A percentile compares a stretch with the other conserved stretches of the same genome.
These are phyloP conservation scores for Pestalotiopsis sp. DNA, from an alignment of 2,329 filamentous ascomycete species.

Conservation along the genomic window DNA sequence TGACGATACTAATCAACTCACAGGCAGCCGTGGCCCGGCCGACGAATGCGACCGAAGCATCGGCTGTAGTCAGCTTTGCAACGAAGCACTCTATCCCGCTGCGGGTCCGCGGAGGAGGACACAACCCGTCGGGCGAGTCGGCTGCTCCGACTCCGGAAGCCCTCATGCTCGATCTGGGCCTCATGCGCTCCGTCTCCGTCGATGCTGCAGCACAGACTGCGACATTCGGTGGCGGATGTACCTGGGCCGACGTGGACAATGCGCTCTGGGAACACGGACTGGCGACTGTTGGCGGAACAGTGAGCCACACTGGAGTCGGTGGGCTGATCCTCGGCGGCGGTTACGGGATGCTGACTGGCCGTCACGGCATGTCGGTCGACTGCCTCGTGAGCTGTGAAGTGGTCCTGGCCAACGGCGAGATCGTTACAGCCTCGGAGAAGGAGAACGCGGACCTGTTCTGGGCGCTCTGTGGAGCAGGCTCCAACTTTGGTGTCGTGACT, in stretches of 20 bases:
- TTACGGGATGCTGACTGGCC: constrained; percentile 57
- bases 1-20: not conserved
- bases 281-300: constrained; percentile 63
- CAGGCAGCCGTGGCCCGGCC: constrained; percentile 50
- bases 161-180: constrained; percentile 56
- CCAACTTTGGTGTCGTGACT: constrained; percentile 46
- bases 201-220: constrained; percentile 47
- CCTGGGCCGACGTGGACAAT: constrained; percentile 58
- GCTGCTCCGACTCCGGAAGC: constrained; percentile 48
- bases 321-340: constrained; percentile 61
- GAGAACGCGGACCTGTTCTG: constrained; percentile 47
- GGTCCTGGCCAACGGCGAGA: constrained; percentile 39
- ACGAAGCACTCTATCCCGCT: constrained; percentile 47
- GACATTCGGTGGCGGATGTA: constrained; percentile 51
- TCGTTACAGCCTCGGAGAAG: constrained; percentile 40
- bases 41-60: constrained; percentile 40
- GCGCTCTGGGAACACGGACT: constrained; percentile 52
- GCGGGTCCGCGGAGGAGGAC: constrained; percentile 57
- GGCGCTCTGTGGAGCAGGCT: constrained; percentile 42
- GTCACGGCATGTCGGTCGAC: constrained; percentile 53
- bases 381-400: constrained; percentile 41
- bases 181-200: constrained; percentile 53
- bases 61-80: constrained; percentile 46
- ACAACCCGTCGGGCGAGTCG: constrained; percentile 55
- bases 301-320: constrained; percentile 65